phyloP scores from a whole-genome alignment of 192 early-diverging fungal genomes.

The Kappamyces sp. region DNA sequence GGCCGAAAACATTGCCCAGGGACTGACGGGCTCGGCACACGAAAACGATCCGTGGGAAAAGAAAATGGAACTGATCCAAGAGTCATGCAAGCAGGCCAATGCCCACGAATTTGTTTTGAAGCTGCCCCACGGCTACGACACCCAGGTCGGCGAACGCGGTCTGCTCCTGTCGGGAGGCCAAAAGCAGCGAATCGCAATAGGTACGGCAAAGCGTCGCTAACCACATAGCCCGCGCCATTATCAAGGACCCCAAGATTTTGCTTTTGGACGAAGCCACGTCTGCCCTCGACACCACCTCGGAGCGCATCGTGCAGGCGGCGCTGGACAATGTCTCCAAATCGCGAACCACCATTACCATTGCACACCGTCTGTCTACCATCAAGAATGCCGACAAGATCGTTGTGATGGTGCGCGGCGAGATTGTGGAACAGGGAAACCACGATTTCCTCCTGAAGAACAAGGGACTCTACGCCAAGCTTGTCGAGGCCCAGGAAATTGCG shows the following conservation, averaged over 20 bases:
- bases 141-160: conserved; percentile 33
- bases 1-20: conserved; percentile 36
- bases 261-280: conserved; percentile 52
- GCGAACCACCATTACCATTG: conserved; percentile 59
- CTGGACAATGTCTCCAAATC: conserved; percentile 36
- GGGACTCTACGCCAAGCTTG: conserved; percentile 30
- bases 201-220: too few species aligned
- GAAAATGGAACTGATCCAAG: conserved; percentile 27
- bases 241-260: conserved; percentile 47
- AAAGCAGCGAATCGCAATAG: conserved; percentile 32
- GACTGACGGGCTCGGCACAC: conserved; percentile 63
- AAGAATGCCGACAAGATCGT: conserved; percentile 34
- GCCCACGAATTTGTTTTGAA: conserved; percentile 81
- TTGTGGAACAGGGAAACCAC: conserved; percentile 37
- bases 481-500: conserved; percentile 24
- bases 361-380: conserved; percentile 54
- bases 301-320: conserved; percentile 44
- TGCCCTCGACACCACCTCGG: conserved; percentile 48
- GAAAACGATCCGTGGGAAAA: conserved; percentile 32
- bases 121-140: conserved; percentile 54
- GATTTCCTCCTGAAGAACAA: conserved; percentile 14
- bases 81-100: conserved; percentile 56
- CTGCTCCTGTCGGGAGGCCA: conserved; percentile 59
- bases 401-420: conserved; percentile 33
- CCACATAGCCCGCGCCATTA: conserved; percentile 54